These are phyloP conservation scores for Stenogyne calaminthoides DNA, from an alignment of 305 asterid genomes.

Conservation along the genomic window DNA sequence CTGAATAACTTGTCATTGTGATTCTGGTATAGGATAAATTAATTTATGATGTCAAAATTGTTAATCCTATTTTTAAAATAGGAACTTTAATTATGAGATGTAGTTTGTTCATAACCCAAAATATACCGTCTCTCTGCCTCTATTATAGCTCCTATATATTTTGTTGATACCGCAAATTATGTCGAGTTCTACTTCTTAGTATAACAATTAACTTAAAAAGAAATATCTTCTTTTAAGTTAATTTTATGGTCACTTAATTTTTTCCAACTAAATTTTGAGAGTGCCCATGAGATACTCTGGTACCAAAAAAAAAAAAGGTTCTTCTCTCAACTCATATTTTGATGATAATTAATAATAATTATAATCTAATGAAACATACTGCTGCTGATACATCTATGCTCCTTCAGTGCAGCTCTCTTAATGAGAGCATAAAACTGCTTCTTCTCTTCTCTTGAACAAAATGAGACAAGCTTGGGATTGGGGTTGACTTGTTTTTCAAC, in stretches of 20 bases:
- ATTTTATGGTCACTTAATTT: neutral
- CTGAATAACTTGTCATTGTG: neutral
- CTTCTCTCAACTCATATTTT: neutral
- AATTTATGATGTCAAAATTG: no score
- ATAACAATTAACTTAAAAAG: neutral
- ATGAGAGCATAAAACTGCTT: neutral
- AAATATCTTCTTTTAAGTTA: neutral
- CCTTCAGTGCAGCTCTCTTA: constrained; percentile 3
- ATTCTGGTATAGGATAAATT: neutral
- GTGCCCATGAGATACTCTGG: neutral
- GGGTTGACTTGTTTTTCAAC: neutral
- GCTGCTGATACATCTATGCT: neutral
- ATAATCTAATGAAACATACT: neutral
- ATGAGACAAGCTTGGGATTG: constrained; percentile 20
- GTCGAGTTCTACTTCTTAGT: neutral
- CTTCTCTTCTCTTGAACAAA: neutral
- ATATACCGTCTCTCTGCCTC: neutral
- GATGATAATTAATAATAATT: neutral
- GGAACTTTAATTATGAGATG: neutral
- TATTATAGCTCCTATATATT: neutral
- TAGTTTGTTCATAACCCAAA: neutral
- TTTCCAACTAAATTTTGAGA: neutral
- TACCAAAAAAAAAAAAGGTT: neutral
- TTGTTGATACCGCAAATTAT: neutral
- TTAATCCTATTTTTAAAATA: no score